A percentile compares a stretch with the other conserved stretches of the same genome.
phyloP scores from a whole-genome alignment of 345 rosid genomes.

The Eucalyptus decipiens region DNA sequence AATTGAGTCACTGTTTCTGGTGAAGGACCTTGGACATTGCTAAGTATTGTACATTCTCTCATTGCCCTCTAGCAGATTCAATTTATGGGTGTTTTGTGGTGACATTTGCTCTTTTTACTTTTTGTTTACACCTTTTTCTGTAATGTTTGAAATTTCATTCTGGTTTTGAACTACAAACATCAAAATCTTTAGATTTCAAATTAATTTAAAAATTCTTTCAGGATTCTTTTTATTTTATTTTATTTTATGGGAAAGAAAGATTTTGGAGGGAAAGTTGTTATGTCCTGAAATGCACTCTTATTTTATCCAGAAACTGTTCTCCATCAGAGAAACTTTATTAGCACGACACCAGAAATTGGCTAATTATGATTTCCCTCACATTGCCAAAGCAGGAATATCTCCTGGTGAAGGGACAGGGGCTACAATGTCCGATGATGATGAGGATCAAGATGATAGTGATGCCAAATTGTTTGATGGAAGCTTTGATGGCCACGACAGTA shows the following conservation, averaged over 20 bases:
- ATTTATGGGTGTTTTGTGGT: not conserved
- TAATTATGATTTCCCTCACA: not conserved
- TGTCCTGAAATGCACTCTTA: not conserved
- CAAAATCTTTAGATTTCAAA: not conserved
- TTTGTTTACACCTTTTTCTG: not conserved
- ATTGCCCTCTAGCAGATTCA: not conserved
- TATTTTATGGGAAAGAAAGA: not conserved
- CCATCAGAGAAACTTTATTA: not conserved
- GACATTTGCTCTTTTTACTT: not conserved
- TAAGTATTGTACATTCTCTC: not conserved
- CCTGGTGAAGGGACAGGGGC: slow-evolving; percentile 79
- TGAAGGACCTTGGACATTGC: not conserved
- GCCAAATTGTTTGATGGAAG: slow-evolving; percentile 34
- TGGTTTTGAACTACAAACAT: not conserved
- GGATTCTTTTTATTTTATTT: not conserved
- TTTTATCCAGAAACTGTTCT: not conserved
- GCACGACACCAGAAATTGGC: not conserved
- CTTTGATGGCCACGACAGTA: slow-evolving; percentile 38
- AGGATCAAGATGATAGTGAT: slow-evolving; percentile 65
- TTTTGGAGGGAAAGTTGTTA: not conserved
- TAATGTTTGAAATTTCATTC: not conserved
- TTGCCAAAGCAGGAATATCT: slow-evolving; percentile 41
- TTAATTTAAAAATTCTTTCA: not conserved
- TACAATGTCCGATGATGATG: slow-evolving; percentile 89
- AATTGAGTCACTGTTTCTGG: not conserved